phyloP scores from a whole-genome alignment of 2,329 filamentous ascomycete species.

The Gremmenia infestans region DNA sequence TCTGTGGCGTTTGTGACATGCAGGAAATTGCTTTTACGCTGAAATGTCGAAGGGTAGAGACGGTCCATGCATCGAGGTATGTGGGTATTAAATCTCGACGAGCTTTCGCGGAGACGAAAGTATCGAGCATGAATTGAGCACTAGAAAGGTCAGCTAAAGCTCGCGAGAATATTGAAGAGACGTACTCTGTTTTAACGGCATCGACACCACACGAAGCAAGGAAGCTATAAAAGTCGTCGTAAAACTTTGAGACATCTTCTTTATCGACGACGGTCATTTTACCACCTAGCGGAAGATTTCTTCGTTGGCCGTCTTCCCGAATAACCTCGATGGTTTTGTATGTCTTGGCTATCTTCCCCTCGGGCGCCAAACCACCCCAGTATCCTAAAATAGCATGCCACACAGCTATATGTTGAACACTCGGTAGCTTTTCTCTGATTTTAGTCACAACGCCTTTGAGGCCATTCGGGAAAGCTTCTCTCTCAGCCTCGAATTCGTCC shows the following conservation, averaged over 20 bases:
- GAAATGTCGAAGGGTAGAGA: constrained; percentile 74
- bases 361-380: constrained; percentile 81
- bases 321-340: constrained; percentile 70
- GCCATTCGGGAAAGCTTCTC: constrained; percentile 71
- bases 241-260: constrained; percentile 71
- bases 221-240: constrained; percentile 88
- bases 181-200: constrained; percentile 77
- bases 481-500: constrained; percentile 83
- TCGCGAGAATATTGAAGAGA: neutral
- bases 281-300: constrained; percentile 49
- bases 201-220: constrained; percentile 70
- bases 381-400: constrained; percentile 90
- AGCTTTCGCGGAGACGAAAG: constrained; percentile 60
- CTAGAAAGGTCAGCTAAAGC: constrained; percentile 11
- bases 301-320: constrained; percentile 42
- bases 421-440: constrained; percentile 64
- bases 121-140: constrained; percentile 83
- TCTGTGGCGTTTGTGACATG: constrained; percentile 87
- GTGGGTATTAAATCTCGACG: constrained; percentile 66
- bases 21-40: constrained; percentile 76
- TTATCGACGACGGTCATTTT: constrained; percentile 69
- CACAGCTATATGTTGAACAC: constrained; percentile 79
- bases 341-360: constrained; percentile 65
- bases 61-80: constrained; percentile 84
- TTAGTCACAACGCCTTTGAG: constrained; percentile 64